Conservation (phyloP, 139 green algal species). For the Chlamydomonas asymmetrica region DNA sequence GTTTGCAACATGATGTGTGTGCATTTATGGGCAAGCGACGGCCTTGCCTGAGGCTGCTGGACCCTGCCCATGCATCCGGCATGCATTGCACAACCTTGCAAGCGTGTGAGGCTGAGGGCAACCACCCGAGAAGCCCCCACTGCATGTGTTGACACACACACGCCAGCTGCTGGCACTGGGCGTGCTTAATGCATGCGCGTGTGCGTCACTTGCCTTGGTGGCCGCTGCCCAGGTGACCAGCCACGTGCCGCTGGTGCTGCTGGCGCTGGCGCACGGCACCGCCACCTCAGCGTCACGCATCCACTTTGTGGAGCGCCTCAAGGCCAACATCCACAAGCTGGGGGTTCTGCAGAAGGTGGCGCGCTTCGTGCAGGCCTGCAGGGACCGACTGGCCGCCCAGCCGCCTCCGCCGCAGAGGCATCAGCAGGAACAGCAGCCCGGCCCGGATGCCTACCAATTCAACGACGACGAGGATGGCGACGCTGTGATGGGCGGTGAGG, state of each 20-base stretch:
- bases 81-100: no score
- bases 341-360: constrained; percentile 30
- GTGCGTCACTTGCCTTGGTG: no score
- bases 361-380: background rate
- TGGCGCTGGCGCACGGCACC: constrained; percentile 2
- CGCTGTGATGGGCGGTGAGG: background rate
- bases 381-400: constrained; percentile 2
- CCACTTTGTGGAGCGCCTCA: constrained; percentile 17
- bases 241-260: constrained; percentile 13
- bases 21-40: no score
- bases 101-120: no score
- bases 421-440: background rate
- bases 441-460: no score
- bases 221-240: constrained; percentile 13
- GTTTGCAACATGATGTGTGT: no score
- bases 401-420: background rate
- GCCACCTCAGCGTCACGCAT: background rate
- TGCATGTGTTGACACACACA: no score
- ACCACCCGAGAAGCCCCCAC: no score
- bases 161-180: background rate
- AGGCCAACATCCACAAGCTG: constrained; percentile 27
- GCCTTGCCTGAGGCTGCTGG: no score
- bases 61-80: no score
- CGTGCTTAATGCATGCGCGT: background rate
- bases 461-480: background rate